Conservation (phyloP, 257 asterid genomes). For the Salvia hispanica region DNA sequence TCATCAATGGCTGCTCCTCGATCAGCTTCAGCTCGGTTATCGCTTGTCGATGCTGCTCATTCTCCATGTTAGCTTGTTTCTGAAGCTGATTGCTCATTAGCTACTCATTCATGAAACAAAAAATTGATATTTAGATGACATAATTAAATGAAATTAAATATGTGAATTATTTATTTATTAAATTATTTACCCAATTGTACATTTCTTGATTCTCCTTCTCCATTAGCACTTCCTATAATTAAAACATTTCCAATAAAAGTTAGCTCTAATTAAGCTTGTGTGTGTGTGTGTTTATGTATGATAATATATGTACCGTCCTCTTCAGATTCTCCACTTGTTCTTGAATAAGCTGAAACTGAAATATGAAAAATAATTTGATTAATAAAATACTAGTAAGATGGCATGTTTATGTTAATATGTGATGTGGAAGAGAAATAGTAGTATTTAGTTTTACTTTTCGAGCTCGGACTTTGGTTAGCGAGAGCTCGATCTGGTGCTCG, state of each 20-base stretch:
- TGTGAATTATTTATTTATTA: not conserved
- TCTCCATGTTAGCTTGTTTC: slow-evolving; percentile 53
- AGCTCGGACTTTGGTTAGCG: slow-evolving; percentile 63
- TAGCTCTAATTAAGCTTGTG: too few relatives aligned
- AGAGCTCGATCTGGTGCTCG: slow-evolving; percentile 60
- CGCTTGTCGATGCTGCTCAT: slow-evolving; percentile 39
- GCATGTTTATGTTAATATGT: too few relatives aligned
- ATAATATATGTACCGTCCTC: slow-evolving; percentile 51
- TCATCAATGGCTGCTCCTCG: slow-evolving; percentile 55
- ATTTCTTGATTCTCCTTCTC: slow-evolving; percentile 82
- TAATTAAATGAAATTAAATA: too few relatives aligned
- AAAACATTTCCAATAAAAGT: not conserved
- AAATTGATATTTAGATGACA: too few relatives aligned
- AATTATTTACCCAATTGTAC: slow-evolving; percentile 59
- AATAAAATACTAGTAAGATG: not conserved
- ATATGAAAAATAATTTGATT: not conserved
- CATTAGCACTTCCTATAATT: slow-evolving; percentile 56
- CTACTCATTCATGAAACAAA: slow-evolving; percentile 31
- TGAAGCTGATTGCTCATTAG: slow-evolving; percentile 56
- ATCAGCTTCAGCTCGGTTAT: slow-evolving; percentile 58
- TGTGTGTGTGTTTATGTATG: too few relatives aligned
- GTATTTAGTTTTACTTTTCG: slow-evolving; percentile 57
- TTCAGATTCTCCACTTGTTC: slow-evolving; percentile 80
- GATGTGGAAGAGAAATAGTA: not conserved
- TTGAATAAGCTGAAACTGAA: slow-evolving; percentile 69